Conservation (phyloP, 78 protist genomes). For the Dictyostelium discoideum region DNA sequence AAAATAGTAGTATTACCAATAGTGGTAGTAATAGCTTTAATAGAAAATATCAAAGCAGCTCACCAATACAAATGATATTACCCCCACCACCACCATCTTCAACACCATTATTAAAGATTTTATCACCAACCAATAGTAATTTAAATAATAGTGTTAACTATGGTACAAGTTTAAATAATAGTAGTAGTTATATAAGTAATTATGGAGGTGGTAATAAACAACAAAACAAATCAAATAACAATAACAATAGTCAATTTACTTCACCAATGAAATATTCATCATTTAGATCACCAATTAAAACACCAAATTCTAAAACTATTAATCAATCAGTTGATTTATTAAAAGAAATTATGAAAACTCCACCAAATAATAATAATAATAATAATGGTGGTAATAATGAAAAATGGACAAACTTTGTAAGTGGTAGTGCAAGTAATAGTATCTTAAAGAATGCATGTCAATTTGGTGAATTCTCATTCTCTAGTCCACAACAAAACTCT, state of each 20-base stretch:
- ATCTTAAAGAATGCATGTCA: neutral
- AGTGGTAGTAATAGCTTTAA: neutral
- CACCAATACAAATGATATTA: conserved; percentile 27
- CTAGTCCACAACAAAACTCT: neutral
- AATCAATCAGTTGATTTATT: conserved; percentile 25
- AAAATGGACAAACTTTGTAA: neutral
- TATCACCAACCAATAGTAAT: conserved; percentile 30
- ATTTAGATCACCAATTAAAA: conserved; percentile 17
- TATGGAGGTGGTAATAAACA: neutral
- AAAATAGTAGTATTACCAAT: neutral
- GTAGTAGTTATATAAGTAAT: neutral
- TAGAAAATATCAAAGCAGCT: neutral
- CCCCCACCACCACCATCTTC: conserved; percentile 75
- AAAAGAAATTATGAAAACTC: conserved; percentile 34
- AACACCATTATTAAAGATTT: conserved; percentile 40
- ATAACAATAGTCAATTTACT: neutral
- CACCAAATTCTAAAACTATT: conserved; percentile 5
- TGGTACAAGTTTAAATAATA: neutral
- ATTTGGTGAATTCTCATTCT: conserved; percentile 27
- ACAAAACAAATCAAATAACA: neutral
- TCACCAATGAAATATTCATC: neutral
- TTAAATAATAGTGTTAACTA: neutral
- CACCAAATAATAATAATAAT: conserved; percentile 6
- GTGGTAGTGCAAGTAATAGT: neutral
- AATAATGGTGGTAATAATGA: neutral